Conservation (phyloP, 1,284 basidiomycete genomes). For the Irpex sp. region DNA sequence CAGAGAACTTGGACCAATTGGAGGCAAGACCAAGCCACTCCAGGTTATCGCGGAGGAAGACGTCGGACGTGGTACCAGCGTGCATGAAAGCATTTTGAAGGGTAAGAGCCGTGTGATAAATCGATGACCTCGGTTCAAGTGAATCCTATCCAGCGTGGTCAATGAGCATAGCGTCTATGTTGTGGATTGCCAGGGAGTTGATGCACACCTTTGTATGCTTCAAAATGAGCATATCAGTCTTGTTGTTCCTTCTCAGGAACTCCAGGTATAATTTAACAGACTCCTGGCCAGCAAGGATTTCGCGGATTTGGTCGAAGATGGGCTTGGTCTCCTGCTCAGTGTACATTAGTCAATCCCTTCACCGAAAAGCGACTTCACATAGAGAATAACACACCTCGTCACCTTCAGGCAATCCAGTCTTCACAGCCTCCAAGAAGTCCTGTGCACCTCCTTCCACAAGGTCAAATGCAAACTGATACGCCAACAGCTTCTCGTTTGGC, state of each 20-base stretch:
- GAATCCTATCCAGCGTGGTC: slow-evolving; percentile 55
- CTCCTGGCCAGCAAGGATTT: slow-evolving; percentile 85
- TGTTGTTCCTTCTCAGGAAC: slow-evolving; percentile 92
- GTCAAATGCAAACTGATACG: slow-evolving; percentile 94
- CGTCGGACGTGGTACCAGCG: slow-evolving; percentile 90
- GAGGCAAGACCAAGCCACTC: slow-evolving; percentile 92
- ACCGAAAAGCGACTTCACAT: slow-evolving; percentile 10
- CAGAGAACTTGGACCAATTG: slow-evolving; percentile 97
- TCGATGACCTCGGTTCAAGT: slow-evolving; percentile 90
- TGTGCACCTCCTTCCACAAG: slow-evolving; percentile 90
- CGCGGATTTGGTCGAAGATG: slow-evolving; percentile 69
- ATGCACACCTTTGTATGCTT: slow-evolving; percentile 83
- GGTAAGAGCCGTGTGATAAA: slow-evolving; percentile 94
- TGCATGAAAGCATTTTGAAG: slow-evolving; percentile 96
- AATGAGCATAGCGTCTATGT: background rate
- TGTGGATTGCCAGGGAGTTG: background rate
- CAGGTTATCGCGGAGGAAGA: slow-evolving; percentile 90
- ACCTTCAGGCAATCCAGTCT: slow-evolving; percentile 61
- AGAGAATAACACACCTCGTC: slow-evolving; percentile 43
- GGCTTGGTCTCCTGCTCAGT: slow-evolving; percentile 49
- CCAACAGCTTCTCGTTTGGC: slow-evolving; percentile 69
- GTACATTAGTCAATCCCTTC: slow-evolving; percentile 10
- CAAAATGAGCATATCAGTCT: slow-evolving; percentile 85
- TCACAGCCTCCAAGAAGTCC: slow-evolving; percentile 81
- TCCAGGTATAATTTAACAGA: slow-evolving; percentile 90